A percentile compares a stretch with the other conserved stretches of the same genome.
Conservation (phyloP, 1,284 basidiomycete species). For the Afroboletus lepidellus region DNA sequence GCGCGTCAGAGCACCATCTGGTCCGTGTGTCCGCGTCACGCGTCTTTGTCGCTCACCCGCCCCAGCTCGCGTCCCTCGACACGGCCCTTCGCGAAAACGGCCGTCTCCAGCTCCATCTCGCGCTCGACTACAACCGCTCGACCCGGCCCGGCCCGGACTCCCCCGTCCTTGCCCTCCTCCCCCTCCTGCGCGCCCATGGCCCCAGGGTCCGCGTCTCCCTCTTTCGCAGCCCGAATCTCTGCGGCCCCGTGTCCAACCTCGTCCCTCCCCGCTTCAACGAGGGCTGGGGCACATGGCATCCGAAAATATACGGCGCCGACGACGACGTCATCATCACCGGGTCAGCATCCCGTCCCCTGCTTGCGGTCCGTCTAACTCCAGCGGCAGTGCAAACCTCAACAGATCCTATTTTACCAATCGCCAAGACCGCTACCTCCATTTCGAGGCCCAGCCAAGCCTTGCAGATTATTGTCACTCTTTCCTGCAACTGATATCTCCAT, state of each 20-base stretch:
- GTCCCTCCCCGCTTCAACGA: constrained; percentile 95
- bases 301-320: constrained; percentile 94
- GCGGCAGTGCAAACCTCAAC: constrained; percentile 87
- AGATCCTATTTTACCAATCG: constrained; percentile 93
- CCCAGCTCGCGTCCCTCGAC: constrained; percentile 67
- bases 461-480: constrained; percentile 86
- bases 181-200: constrained; percentile 72
- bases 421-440: constrained; percentile 90
- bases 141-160: constrained; percentile 81
- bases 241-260: constrained; percentile 69
- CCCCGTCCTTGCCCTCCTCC: constrained; percentile 72
- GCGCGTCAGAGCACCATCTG: constrained; percentile 65
- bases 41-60: constrained; percentile 1
- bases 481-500: constrained; percentile 64
- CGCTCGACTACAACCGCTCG: constrained; percentile 89
- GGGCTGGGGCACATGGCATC: constrained; percentile 98
- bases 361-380: background rate
- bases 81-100: constrained; percentile 60
- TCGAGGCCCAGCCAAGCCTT: constrained; percentile 60
- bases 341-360: constrained; percentile 47
- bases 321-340: constrained; percentile 92
- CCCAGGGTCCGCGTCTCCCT: constrained; percentile 75
- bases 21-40: constrained; percentile 41
- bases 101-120: constrained; percentile 67
- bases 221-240: constrained; percentile 85